Evolutionary conservation across 2,329 filamentous ascomycete genomes (phyloP), one percentile per base, ranked within the genome.

Genomic region (Claviceps sp.): DNA sequence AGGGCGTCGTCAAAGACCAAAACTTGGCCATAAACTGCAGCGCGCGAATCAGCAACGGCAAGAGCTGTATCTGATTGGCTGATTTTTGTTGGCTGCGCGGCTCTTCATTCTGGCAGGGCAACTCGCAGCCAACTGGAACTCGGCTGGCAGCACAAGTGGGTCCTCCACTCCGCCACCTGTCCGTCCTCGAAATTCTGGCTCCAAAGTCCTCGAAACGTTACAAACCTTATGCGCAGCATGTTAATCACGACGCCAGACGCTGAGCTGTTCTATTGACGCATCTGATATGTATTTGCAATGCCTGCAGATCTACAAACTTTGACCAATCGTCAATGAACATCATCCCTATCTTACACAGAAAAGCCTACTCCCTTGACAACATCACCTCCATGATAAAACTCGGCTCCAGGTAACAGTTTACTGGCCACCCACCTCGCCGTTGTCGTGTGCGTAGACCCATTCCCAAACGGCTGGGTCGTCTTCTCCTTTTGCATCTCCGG

Each of bases 341-440:
- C n/a, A 18, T 16, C 11, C 5, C 9, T 16, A 24, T 26, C 3
- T 51, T 46, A 48, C 14, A 41, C 45, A 42, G 36, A 36, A 55
- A 60, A 45, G 66, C 72, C 73, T 2, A 64, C 64, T 0, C 78
- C 78, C 53, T 74, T 66, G 53, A 76, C 77, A 4, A 76, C 53
- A 2, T 67, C 68, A 0, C 78, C 78, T 34, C 71, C 70, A 54
- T 76, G 70, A 54, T 71, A 77, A 69, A 77, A 81, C 50, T 66
- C 63, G 1, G 73, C 66, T 1, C 56, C 56, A 0, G 76, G 73
- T 18, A 82, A 55, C 40, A 84, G 55, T 59, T 77, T 65, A 34
- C 72, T 70, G 1, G 69, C 70, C 22, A 83, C 75, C 78, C 79
- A 84, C 55, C 79, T 69, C 14, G 76, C 79, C n/a, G 80, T 84